Evolutionary conservation across 1,284 basidiomycete genomes (phyloP), one percentile per base, ranked within the genome.

Genomic region (Peniophora sp.): DNA sequence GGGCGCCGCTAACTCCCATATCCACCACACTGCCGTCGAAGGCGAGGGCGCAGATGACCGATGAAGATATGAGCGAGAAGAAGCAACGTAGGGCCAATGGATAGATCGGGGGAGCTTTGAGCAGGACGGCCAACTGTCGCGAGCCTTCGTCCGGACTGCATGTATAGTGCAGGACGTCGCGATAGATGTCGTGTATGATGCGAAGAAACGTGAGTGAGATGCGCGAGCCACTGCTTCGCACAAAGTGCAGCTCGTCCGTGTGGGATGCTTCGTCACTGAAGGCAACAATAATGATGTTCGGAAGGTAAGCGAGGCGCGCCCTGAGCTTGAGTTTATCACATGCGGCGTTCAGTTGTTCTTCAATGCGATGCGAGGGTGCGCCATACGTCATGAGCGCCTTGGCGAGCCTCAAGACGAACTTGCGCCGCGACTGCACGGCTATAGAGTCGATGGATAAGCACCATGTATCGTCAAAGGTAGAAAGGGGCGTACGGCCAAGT

Each of bases 331-430:
- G 70, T 27, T 77, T 74, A 3, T 68, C 63, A 5, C 81, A 75
- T 1, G 78, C 77, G 1, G 73, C 70, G 43, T 71, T 70, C 11
- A 95, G 74, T 63, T 92, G 91, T 1, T 85, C 82, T 65, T 92
- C 88, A 57, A 92, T 85, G 27, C 91, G 77, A 66, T 94, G 92
- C 23, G 89, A 91, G 3, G 91, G 92, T 18, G 91, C 87, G 18
- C 92, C 91, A 62, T 88, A 91, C 3, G 76, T 73, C 59, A 95
- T 76, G 39, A 95, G 73, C 10, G 87, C 86, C 64, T 87, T 89
- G 22, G 88, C 86, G 24, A 94, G 76, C 59, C 83, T 84, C 53
- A 92, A 69, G 23, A 93, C 76, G 65, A 93, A 93, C 53, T 83
- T 79, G 60, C 85, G 81, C 48, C 87, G 76, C 52, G 82, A 70